phyloP scores from a whole-genome alignment of 164 flowering plant species.

The Stephania cephalantha region DNA sequence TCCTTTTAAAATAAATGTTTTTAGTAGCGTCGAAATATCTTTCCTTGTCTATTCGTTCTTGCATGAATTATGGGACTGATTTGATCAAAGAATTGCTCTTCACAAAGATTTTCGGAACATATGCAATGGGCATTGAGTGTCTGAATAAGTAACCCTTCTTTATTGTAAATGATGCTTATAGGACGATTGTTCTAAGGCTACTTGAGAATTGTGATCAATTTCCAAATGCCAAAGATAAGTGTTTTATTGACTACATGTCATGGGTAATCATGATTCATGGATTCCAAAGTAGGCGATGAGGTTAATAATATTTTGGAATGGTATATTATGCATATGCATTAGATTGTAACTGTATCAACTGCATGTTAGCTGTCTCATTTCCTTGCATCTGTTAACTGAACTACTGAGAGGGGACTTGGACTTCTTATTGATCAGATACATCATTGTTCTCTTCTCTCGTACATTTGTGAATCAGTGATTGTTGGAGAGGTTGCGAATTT shows the following conservation, averaged over 20 bases:
- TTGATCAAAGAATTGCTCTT: neutral
- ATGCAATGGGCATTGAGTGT: neutral
- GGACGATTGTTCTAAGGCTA: neutral
- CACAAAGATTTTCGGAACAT: neutral
- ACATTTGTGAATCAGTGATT: conserved; percentile 50
- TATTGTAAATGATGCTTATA: neutral
- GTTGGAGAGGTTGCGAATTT: conserved; percentile 85
- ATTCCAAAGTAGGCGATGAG: neutral
- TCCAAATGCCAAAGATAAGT: neutral
- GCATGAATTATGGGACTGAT: neutral
- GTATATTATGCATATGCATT: neutral
- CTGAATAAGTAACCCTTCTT: neutral
- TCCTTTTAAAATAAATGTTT: neutral
- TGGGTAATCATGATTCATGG: neutral
- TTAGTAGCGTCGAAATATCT: neutral
- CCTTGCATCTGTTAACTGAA: neutral
- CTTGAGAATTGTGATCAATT: neutral
- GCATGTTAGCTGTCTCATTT: neutral
- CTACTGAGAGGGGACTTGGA: neutral
- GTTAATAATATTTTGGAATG: neutral
- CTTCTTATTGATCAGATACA: conserved; percentile 19
- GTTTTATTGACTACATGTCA: neutral
- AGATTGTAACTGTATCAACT: neutral
- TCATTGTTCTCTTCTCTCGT: conserved; percentile 17
- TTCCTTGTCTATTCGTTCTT: neutral